phyloP scores from a whole-genome alignment of 352 stramenopile species.

The Pythium insidiosum region DNA sequence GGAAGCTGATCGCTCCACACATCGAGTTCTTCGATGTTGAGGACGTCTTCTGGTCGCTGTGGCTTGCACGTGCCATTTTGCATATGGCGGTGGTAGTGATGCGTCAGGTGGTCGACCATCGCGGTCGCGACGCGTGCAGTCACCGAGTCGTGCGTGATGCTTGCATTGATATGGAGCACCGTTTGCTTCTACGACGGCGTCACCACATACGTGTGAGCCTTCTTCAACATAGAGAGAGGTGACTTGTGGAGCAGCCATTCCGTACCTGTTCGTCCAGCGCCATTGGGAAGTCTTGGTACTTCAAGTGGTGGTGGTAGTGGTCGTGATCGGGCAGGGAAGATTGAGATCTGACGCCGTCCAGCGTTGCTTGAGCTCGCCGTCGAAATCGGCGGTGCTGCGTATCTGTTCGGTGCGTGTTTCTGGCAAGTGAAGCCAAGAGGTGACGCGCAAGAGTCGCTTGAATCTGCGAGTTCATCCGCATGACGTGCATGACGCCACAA shows the following conservation, averaged over 20 bases:
- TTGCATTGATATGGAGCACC: slow-evolving; percentile 74
- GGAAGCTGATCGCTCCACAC: slow-evolving; percentile 52
- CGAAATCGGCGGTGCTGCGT: too few relatives aligned
- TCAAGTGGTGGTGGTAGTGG: background rate
- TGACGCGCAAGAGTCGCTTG: too few relatives aligned
- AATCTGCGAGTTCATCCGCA: too few relatives aligned
- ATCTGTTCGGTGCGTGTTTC: slow-evolving; percentile 13
- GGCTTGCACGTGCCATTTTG: slow-evolving; percentile 14
- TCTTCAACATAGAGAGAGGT: too few relatives aligned
- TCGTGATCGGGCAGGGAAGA: background rate
- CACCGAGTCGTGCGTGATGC: slow-evolving; percentile 64
- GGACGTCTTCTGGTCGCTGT: slow-evolving; percentile 31
- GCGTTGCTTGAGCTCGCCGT: background rate
- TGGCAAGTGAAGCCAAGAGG: slow-evolving; percentile 8
- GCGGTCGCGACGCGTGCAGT: slow-evolving; percentile 55
- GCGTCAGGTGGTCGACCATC: slow-evolving; percentile 60
- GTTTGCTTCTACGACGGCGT: slow-evolving; percentile 51
- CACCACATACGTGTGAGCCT: too few relatives aligned
- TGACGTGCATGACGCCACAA: too few relatives aligned
- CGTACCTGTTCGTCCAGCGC: slow-evolving; percentile 9
- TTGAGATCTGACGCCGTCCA: slow-evolving; percentile 2
- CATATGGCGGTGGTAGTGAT: slow-evolving; percentile 62
- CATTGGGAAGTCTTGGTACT: slow-evolving; percentile 1
- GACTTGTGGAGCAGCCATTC: too few relatives aligned
- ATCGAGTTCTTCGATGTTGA: slow-evolving; percentile 63